phyloP scores from a whole-genome alignment of 805 yeast genomes.

The Vanderwaltozyma verrucispora region DNA sequence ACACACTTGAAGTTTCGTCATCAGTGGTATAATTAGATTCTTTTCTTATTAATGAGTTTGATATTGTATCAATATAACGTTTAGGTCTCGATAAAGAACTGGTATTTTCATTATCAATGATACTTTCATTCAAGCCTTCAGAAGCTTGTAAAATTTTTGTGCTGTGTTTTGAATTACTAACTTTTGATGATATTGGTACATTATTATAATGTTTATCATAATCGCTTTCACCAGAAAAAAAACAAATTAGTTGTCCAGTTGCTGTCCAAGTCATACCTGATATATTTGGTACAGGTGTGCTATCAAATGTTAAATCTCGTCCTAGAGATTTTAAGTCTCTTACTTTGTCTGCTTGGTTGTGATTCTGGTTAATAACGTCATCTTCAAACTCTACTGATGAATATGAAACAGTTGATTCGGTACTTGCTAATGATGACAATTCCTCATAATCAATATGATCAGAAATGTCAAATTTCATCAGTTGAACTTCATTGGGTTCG shows the following conservation, averaged over 20 bases:
- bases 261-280: constrained; percentile 89
- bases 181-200: no score
- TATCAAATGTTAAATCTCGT: constrained; percentile 39
- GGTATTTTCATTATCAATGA: constrained; percentile 1
- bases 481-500: constrained; percentile 28
- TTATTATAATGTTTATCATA: constrained; percentile 22
- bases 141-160: no score
- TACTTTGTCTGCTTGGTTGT: background rate
- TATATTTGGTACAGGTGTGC: constrained; percentile 85
- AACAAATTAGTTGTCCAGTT: constrained; percentile 70
- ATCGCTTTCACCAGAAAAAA: constrained; percentile 52
- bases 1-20: constrained; percentile 17
- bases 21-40: constrained; percentile 8
- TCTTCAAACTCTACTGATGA: constrained; percentile 33
- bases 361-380: constrained; percentile 8
- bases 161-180: background rate
- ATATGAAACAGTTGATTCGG: constrained; percentile 11
- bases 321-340: constrained; percentile 8
- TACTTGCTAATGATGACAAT: constrained; percentile 24
- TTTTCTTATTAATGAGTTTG: constrained; percentile 4
- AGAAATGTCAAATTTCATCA: constrained; percentile 23
- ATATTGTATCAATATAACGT: constrained; percentile 25
- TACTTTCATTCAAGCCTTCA: constrained; percentile 1
- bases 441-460: constrained; percentile 28
- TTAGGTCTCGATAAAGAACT: constrained; percentile 20